Percentiles rank a stretch among this genome's conserved stretches.
Evolutionary conservation across 345 rosid species (phyloP).

Genomic region (Citrus mangshanensis): DNA sequence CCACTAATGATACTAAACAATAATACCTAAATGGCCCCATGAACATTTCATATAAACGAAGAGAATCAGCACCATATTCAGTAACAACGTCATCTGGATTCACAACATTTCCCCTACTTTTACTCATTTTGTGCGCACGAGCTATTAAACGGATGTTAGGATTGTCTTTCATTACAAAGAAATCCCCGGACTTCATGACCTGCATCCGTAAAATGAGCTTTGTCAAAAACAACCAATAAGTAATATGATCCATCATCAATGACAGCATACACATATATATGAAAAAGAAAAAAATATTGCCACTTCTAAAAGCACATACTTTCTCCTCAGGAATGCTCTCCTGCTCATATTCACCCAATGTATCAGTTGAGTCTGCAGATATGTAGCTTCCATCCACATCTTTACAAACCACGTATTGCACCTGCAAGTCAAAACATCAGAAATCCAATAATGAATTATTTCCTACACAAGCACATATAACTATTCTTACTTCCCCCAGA

Average conservation of each 20-base stretch:
- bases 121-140: constrained; percentile 93
- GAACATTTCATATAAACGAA: constrained; percentile 94
- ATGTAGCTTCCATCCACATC: constrained; percentile 63
- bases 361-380: constrained; percentile 55
- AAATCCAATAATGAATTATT: constrained; percentile 5
- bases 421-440: constrained; percentile 50
- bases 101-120: constrained; percentile 95
- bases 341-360: constrained; percentile 45
- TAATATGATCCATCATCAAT: not conserved
- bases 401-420: constrained; percentile 77
- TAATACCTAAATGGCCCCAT: constrained; percentile 94
- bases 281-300: not conserved
- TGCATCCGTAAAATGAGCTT: constrained; percentile 19
- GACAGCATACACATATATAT: not conserved
- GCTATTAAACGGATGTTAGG: constrained; percentile 57
- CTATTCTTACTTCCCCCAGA: constrained; percentile 80
- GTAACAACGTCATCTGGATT: constrained; percentile 85
- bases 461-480: constrained; percentile 9
- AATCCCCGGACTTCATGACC: constrained; percentile 79
- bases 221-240: not conserved
- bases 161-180: constrained; percentile 65
- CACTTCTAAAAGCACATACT: constrained; percentile 42
- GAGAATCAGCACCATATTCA: constrained; percentile 96
- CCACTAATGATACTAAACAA: not conserved
- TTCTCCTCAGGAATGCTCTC: constrained; percentile 62